phyloP scores from a whole-genome alignment of 495 filamentous ascomycete genomes.

The Penicillium cosmopolitanum region DNA sequence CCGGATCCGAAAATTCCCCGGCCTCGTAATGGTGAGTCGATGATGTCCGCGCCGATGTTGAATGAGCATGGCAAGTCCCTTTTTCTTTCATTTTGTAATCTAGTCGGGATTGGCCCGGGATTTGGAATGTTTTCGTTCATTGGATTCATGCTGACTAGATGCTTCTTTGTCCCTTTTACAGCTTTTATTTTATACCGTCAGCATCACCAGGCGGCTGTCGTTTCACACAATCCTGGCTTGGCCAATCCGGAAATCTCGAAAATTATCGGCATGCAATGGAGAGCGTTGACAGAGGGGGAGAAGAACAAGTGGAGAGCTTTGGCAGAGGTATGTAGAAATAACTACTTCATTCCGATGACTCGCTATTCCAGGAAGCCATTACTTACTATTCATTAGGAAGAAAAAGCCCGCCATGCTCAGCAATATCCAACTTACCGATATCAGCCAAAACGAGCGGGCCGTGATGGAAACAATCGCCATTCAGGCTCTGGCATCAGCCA shows the following conservation, averaged over 20 bases:
- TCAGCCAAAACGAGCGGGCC: constrained; percentile 80
- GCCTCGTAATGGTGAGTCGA: constrained; percentile 87
- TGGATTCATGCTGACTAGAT: neutral
- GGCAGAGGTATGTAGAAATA: constrained; percentile 66
- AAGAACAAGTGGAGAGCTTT: constrained; percentile 88
- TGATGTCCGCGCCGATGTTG: constrained; percentile 17
- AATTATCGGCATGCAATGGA: constrained; percentile 95
- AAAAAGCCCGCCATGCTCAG: constrained; percentile 86
- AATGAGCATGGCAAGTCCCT: constrained; percentile 32
- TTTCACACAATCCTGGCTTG: constrained; percentile 81
- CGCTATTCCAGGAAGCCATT: neutral
- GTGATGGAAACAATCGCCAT: constrained; percentile 42
- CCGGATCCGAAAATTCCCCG: constrained; percentile 91
- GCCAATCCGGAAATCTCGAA: constrained; percentile 98
- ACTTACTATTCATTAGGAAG: constrained; percentile 59
- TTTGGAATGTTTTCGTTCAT: neutral
- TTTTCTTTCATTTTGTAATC: constrained; percentile 17
- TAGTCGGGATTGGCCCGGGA: neutral
- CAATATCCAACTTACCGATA: constrained; percentile 95
- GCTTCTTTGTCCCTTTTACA: constrained; percentile 40
- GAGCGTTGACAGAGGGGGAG: constrained; percentile 68
- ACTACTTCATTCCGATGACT: neutral
- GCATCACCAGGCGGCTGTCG: constrained; percentile 82
- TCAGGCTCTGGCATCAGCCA: constrained; percentile 41
- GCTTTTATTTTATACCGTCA: constrained; percentile 98